These are phyloP conservation scores for Penicillium goetzii DNA, from an alignment of 495 filamentous ascomycete species.

Conservation along the genomic window DNA sequence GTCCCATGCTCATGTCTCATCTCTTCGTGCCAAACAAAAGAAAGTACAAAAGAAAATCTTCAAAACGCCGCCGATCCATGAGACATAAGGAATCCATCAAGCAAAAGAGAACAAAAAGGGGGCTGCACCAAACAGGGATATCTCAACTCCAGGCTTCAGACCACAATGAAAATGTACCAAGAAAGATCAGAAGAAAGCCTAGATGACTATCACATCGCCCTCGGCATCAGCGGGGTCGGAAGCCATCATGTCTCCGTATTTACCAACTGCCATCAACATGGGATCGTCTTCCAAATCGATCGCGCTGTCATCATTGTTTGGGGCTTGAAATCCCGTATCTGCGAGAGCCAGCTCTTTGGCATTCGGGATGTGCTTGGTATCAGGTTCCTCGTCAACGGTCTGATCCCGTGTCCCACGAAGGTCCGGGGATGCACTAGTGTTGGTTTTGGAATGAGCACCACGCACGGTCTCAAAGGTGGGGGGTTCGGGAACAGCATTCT, in stretches of 20 bases:
- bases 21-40: constrained; percentile 34
- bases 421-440: constrained; percentile 13
- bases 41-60: constrained; percentile 18
- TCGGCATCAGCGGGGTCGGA: constrained; percentile 54
- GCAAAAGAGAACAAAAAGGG: constrained; percentile 23
- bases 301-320: constrained; percentile 53
- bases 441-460: constrained; percentile 18
- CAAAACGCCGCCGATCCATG: constrained; percentile 17
- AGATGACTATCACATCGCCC: constrained; percentile 55
- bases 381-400: constrained; percentile 23
- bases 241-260: constrained; percentile 55
- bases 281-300: constrained; percentile 54
- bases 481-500: constrained; percentile 13
- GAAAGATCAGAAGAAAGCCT: constrained; percentile 22
- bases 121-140: constrained; percentile 23
- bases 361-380: constrained; percentile 24
- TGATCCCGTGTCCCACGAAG: constrained; percentile 19
- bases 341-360: constrained; percentile 32
- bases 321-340: constrained; percentile 40
- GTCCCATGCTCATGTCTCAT: constrained; percentile 37
- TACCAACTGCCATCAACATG: constrained; percentile 51
- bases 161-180: constrained; percentile 25
- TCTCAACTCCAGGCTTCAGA: constrained; percentile 32
- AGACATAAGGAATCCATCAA: constrained; percentile 9
- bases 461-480: constrained; percentile 20